Base-by-base conservation (phyloP, 1,284 basidiomycete genomes). In the Ustilago xerochloae region DNA sequence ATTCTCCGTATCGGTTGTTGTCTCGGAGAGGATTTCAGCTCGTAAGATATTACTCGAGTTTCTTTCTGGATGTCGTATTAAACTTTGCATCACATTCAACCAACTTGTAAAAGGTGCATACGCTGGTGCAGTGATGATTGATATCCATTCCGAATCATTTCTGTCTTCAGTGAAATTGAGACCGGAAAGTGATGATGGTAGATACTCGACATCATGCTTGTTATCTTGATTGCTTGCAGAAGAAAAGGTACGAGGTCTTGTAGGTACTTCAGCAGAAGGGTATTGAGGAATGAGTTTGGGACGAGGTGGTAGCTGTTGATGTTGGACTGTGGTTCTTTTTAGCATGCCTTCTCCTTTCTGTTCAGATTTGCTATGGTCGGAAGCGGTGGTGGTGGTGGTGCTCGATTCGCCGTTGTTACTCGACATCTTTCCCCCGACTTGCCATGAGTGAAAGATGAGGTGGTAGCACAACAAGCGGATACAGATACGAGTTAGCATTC, bases 1-100 rank as follows among this genome's bases (percentile, higher is more conserved):
- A 18, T 32, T 47, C 12, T 18, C n/a, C 35, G 30, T 15, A 10
- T 12, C 6, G 7, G 12, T n/a, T 10, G 48, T 36, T 12, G 51
- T 59, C 6, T 75, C 66, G 16, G 36, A 16, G 41, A 80, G 57
- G 4, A 82, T 65, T 22, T 82, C 82, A 8, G 80, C 80, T 1
- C 82, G 74, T 12, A 78, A 53, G 46, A 84, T 84, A 45, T 68
- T 79, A 20, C 74, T 66, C 28, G 74, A 77, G 39, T 77, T 82
- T 28, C 78, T 75, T 36, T 84, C 82, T 2, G 82, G 81, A 62
- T 82, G 78, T 3, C 61, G 56, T 15, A 81, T 77, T 18, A 82
- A 63, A 18, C 50, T 69, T 12, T 72, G 55, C 78, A 84, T 81
- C 8, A 77, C 71, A 13, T 29, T 41, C 10, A 64, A 46, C 75